phyloP scores from a whole-genome alignment of 1,284 basidiomycete genomes.

The Tremellales sp. region DNA sequence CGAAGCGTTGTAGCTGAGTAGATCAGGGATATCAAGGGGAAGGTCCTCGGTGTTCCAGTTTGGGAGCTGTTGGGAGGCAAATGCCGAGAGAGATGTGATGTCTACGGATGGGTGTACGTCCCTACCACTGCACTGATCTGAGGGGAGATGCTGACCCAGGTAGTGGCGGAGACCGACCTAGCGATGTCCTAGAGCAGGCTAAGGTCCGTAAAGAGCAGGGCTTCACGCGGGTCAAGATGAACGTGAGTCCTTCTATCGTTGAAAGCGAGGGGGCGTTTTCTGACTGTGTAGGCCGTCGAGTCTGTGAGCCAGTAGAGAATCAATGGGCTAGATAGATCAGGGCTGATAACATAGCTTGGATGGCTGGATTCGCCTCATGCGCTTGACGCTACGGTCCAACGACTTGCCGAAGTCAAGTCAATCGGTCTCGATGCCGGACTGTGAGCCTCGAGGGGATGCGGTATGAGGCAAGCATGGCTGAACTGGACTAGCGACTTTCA shows the following conservation, averaged over 20 bases:
- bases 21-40: slow-evolving; percentile 68
- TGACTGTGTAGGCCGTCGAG: slow-evolving; percentile 16
- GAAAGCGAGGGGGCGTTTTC: neutral
- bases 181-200: slow-evolving; percentile 61
- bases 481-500: slow-evolving; percentile 48
- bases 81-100: slow-evolving; percentile 50
- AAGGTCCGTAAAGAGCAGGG: slow-evolving; percentile 62
- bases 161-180: slow-evolving; percentile 63
- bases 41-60: slow-evolving; percentile 67
- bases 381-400: slow-evolving; percentile 59
- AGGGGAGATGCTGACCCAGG: slow-evolving; percentile 50
- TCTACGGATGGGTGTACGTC: slow-evolving; percentile 46
- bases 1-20: slow-evolving; percentile 13
- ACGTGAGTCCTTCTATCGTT: slow-evolving; percentile 52
- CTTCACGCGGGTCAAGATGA: slow-evolving; percentile 71
- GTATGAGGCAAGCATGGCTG: too few species aligned
- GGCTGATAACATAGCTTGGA: slow-evolving; percentile 27
- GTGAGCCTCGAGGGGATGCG: too few species aligned
- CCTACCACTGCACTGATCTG: neutral
- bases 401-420: slow-evolving; percentile 61
- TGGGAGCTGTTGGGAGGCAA: slow-evolving; percentile 72
- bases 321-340: neutral
- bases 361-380: slow-evolving; percentile 54
- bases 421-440: slow-evolving; percentile 62
- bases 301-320: slow-evolving; percentile 15